Conservation (phyloP, 768 basidiomycete genomes). For the Tylopilus intermedius region DNA sequence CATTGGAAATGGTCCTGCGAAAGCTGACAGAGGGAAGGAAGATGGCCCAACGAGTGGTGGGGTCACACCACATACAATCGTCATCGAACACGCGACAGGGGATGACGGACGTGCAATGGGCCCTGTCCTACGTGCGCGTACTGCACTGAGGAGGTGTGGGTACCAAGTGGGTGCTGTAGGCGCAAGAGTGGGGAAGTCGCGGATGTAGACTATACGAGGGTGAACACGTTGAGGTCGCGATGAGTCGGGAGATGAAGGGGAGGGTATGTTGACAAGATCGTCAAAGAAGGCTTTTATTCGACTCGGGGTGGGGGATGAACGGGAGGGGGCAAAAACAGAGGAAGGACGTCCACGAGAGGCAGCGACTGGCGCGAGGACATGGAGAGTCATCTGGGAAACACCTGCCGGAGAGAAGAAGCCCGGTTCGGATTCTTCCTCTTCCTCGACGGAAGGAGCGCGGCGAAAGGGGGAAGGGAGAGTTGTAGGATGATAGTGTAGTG, state of each 20-base stretch:
- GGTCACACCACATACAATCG: constrained; percentile 84
- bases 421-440: constrained; percentile 48
- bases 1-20: constrained; percentile 10
- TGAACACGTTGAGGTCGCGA: constrained; percentile 26
- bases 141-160: constrained; percentile 69
- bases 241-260: constrained; percentile 26
- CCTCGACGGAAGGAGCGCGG: constrained; percentile 25
- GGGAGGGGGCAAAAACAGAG: constrained; percentile 32
- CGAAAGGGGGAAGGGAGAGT: constrained; percentile 26
- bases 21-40: constrained; percentile 15
- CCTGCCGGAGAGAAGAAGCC: constrained; percentile 36
- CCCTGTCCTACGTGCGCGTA: constrained; percentile 70
- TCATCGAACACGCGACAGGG: constrained; percentile 64
- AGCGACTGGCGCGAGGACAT: constrained; percentile 36
- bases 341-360: constrained; percentile 33
- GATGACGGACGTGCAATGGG: constrained; percentile 54
- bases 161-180: constrained; percentile 75
- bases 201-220: constrained; percentile 79
- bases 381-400: constrained; percentile 43
- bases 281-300: constrained; percentile 72
- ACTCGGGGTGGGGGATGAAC: constrained; percentile 46
- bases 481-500: constrained; percentile 57
- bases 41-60: constrained; percentile 61
- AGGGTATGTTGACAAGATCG: constrained; percentile 62
- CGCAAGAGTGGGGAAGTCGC: constrained; percentile 75